Evolutionary conservation across 495 filamentous ascomycete genomes (phyloP).

Genomic region (Hypoxylon rickii): DNA sequence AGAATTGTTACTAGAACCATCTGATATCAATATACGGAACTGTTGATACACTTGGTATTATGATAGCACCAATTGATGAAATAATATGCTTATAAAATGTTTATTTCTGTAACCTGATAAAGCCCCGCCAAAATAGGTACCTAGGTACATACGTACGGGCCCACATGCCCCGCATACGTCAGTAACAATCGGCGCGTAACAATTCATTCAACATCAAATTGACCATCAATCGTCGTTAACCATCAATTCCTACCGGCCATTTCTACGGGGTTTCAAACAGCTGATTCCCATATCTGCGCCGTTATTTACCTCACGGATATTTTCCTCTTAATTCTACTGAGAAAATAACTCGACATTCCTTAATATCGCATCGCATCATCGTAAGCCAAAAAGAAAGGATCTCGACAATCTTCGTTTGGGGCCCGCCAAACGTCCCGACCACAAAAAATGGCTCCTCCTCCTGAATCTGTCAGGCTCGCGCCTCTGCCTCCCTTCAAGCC

Average conservation of each 20-base stretch:
- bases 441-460: conserved; percentile 22
- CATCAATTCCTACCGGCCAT: too few relatives aligned
- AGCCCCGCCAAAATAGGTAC: conserved; percentile 1
- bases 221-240: too few relatives aligned
- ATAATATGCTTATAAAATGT: background rate
- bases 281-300: too few relatives aligned
- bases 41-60: background rate
- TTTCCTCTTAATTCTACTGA: too few relatives aligned
- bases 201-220: background rate
- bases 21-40: too few relatives aligned
- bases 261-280: too few relatives aligned
- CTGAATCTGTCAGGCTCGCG: conserved; percentile 25
- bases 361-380: too few relatives aligned
- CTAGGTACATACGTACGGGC: too few relatives aligned
- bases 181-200: conserved; percentile 3
- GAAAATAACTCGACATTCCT: too few relatives aligned
- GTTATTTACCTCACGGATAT: too few relatives aligned
- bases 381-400: background rate
- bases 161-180: conserved; percentile 37
- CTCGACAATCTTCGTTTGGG: background rate
- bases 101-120: background rate
- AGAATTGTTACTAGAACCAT: too few relatives aligned
- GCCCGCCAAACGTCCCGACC: background rate
- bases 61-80: background rate
- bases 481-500: conserved; percentile 60